phyloP scores from a whole-genome alignment of 2,329 filamentous ascomycete genomes.

The Fusarium camptoceras region DNA sequence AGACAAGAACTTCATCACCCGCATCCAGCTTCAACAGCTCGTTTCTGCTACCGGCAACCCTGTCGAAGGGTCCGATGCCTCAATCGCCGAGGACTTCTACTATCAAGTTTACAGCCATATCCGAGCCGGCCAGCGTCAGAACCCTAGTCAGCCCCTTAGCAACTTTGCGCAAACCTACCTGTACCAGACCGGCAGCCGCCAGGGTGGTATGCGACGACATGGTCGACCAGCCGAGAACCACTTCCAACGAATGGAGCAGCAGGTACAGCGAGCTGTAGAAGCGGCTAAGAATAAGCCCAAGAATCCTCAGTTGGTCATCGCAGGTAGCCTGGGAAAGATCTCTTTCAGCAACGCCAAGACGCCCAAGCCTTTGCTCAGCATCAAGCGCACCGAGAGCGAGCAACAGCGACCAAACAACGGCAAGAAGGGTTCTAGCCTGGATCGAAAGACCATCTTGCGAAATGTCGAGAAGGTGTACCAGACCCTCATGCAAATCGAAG shows the following conservation, averaged over 20 bases:
- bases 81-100: conserved; percentile 94
- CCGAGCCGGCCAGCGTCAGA: conserved; percentile 86
- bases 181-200: conserved; percentile 90
- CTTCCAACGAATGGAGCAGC: conserved; percentile 98
- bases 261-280: conserved; percentile 96
- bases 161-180: conserved; percentile 98
- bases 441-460: conserved; percentile 84
- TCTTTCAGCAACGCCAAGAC: conserved; percentile 99
- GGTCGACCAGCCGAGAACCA: conserved; percentile 92
- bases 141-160: conserved; percentile 91
- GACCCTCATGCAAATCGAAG: conserved; percentile 92
- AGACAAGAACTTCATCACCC: conserved; percentile 99
- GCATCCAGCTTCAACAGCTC: conserved; percentile 96
- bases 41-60: conserved; percentile 92
- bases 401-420: conserved; percentile 63
- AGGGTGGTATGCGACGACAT: conserved; percentile 79
- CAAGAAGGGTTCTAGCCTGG: conserved; percentile 66
- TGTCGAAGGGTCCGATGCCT: conserved; percentile 82
- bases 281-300: conserved; percentile 98
- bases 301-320: conserved; percentile 95
- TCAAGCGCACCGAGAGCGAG: conserved; percentile 85
- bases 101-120: conserved; percentile 98
- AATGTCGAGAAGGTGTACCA: conserved; percentile 92
- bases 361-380: conserved; percentile 92
- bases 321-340: conserved; percentile 96